Percentiles rank a stretch among this genome's conserved stretches.
Conservation (phyloP, 495 filamentous ascomycete species). For the Aspergillus cristatus region DNA sequence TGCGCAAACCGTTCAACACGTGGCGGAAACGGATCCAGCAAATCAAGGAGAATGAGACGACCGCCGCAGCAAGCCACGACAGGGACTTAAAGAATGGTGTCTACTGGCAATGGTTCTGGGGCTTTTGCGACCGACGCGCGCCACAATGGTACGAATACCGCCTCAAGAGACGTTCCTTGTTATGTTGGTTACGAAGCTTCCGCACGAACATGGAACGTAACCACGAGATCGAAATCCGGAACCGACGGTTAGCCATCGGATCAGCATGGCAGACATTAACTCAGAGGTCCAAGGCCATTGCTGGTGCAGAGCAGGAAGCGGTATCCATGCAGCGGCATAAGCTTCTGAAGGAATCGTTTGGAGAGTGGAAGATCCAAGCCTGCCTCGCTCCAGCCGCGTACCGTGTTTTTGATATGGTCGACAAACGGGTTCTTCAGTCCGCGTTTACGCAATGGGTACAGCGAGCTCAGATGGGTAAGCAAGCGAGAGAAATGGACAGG, state of each 20-base stretch:
- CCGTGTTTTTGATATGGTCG: slow-evolving; percentile 36
- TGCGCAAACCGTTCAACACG: slow-evolving; percentile 45
- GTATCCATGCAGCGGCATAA: slow-evolving; percentile 20
- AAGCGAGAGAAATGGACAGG: slow-evolving; percentile 46
- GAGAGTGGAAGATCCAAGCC: slow-evolving; percentile 34
- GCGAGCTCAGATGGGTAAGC: slow-evolving; percentile 37
- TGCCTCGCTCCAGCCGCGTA: slow-evolving; percentile 39
- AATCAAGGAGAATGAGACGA: slow-evolving; percentile 22
- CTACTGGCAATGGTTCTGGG: slow-evolving; percentile 51
- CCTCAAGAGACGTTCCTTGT: slow-evolving; percentile 37
- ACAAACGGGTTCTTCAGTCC: slow-evolving; percentile 38
- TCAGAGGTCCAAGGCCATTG: slow-evolving; percentile 19
- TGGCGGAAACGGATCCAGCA: slow-evolving; percentile 42
- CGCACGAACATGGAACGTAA: slow-evolving; percentile 34
- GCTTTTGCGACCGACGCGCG: slow-evolving; percentile 44
- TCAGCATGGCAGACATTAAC: slow-evolving; percentile 26
- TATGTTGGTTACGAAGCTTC: slow-evolving; percentile 37
- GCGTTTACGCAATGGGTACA: slow-evolving; percentile 44
- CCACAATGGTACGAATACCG: slow-evolving; percentile 41
- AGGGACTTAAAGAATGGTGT: slow-evolving; percentile 32
- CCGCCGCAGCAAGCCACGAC: slow-evolving; percentile 36
- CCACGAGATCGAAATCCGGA: slow-evolving; percentile 27
- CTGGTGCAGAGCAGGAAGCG: slow-evolving; percentile 23
- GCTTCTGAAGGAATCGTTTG: slow-evolving; percentile 20
- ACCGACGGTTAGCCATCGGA: slow-evolving; percentile 16